These are phyloP conservation scores for Setaria viridis DNA, from an alignment of 202 grass and related monocot genomes.

Conservation along the genomic window DNA sequence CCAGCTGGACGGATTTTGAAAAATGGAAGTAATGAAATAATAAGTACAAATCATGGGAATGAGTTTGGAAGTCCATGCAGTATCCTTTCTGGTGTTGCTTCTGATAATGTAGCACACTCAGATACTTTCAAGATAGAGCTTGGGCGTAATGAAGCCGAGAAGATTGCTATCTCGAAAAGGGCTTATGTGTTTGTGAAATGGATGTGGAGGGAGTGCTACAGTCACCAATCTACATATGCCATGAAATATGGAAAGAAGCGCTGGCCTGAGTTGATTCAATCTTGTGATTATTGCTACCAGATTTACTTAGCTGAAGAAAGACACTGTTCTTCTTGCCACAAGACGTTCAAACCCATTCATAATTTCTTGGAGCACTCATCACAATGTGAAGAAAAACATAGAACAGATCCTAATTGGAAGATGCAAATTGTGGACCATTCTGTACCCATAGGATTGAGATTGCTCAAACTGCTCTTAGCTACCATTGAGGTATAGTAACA, in stretches of 20 bases:
- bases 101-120: slow-evolving; percentile 65
- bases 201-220: slow-evolving; percentile 81
- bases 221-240: slow-evolving; percentile 51
- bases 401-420: slow-evolving; percentile 63
- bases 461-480: slow-evolving; percentile 74
- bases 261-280: slow-evolving; percentile 62
- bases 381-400: slow-evolving; percentile 73
- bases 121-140: slow-evolving; percentile 84
- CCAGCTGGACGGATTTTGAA: slow-evolving; percentile 52
- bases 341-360: slow-evolving; percentile 72
- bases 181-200: slow-evolving; percentile 72
- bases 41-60: slow-evolving; percentile 60
- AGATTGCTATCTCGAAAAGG: slow-evolving; percentile 65
- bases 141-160: slow-evolving; percentile 69
- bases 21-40: slow-evolving; percentile 55
- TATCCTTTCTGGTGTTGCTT: slow-evolving; percentile 55
- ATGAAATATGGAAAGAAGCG: slow-evolving; percentile 77
- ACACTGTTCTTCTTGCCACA: slow-evolving; percentile 87
- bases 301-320: slow-evolving; percentile 78
- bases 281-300: slow-evolving; percentile 72
- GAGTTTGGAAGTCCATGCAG: slow-evolving; percentile 82
- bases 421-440: slow-evolving; percentile 59
- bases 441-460: slow-evolving; percentile 72
- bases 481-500: slow-evolving; percentile 65
- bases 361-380: slow-evolving; percentile 68